Evolutionary conservation across 2,329 filamentous ascomycete species (phyloP), one percentile per base, ranked within the genome.

Genomic region (Fusarium liriodendri): DNA sequence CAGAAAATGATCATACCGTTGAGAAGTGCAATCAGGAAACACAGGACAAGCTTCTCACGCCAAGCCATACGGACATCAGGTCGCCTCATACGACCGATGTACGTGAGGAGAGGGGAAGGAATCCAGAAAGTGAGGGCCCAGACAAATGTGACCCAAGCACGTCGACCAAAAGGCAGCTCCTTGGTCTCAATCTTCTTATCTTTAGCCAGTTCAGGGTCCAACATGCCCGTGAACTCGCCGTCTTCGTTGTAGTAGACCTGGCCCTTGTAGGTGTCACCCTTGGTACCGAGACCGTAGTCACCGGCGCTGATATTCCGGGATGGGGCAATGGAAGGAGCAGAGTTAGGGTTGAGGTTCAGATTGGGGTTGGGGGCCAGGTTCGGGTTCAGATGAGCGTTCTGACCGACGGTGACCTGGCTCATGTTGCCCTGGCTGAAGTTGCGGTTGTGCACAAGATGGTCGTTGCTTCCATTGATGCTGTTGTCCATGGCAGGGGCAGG

Each of bases 61-160:
- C 97, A 99, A 0, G 97, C 97, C 90, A 98, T 94, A 29, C 97
- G 94, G 10, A 99, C 95, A 84, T 99, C 97, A 2, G 95, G 97
- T 64, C 97, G 92, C 84, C 97, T 97, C 97, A 99, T 99, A 25
- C 96, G 94, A 35, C 97, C 97, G 67, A 98, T 79, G 69, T 88
- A 92, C n/a, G 89, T 89, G 18, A 99, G 90, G 3, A 94, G 75
- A 57, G 94, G 93, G 0, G 96, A 98, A 0, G 97, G 97, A 75
- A 98, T 97, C 93, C 94, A 98, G 81, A 95, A 98, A 0, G 97
- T 99, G 58, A 97, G 75, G 1, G 90, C 89, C 95, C 95, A 98
- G 4, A 97, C 94, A 45, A 97, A 83, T 2, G 83, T 89, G 27
- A 97, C 91, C 97, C 97, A 99, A 2, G 91, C 79, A 45, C 94